phyloP scores from a whole-genome alignment of 2,329 filamentous ascomycete genomes.

The Endothia cerciana region DNA sequence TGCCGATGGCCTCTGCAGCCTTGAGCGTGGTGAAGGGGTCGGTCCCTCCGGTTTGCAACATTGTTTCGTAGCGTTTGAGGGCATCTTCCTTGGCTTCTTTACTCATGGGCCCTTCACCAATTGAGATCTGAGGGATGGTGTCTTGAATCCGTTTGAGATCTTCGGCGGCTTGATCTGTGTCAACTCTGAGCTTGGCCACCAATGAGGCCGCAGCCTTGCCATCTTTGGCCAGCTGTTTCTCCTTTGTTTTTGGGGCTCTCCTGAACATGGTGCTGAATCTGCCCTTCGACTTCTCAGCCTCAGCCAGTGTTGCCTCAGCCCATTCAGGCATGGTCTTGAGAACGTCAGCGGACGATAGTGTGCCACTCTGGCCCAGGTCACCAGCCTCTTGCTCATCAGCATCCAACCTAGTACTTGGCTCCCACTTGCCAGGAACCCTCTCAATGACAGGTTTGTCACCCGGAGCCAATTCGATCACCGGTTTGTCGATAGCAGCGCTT shows the following conservation, averaged over 20 bases:
- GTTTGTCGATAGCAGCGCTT: no score
- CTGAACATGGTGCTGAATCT: constrained; percentile 2
- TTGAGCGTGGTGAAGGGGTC: constrained; percentile 9
- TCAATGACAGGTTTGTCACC: neutral
- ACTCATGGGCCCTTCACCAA: constrained; percentile 6
- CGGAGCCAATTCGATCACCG: neutral
- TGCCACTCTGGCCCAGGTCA: neutral
- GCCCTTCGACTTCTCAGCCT: constrained; percentile 5
- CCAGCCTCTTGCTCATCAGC: neutral
- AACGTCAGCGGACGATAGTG: neutral
- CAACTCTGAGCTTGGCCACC: neutral
- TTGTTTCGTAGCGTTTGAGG: constrained; percentile 1
- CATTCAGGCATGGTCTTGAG: neutral
- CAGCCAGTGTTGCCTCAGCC: neutral
- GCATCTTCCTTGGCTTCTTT: constrained; percentile 3
- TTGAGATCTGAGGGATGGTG: neutral
- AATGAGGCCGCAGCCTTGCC: neutral
- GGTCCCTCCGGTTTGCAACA: constrained; percentile 1
- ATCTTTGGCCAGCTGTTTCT: constrained; percentile 4
- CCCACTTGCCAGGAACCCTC: neutral
- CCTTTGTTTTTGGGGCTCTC: constrained; percentile 8
- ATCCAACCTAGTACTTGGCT: neutral
- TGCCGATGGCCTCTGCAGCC: constrained; percentile 9
- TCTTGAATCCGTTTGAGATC: neutral
- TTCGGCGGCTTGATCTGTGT: neutral